Evolutionary conservation across 1,284 basidiomycete genomes (phyloP).

Genomic region (Microbotryomycetes sp.): DNA sequence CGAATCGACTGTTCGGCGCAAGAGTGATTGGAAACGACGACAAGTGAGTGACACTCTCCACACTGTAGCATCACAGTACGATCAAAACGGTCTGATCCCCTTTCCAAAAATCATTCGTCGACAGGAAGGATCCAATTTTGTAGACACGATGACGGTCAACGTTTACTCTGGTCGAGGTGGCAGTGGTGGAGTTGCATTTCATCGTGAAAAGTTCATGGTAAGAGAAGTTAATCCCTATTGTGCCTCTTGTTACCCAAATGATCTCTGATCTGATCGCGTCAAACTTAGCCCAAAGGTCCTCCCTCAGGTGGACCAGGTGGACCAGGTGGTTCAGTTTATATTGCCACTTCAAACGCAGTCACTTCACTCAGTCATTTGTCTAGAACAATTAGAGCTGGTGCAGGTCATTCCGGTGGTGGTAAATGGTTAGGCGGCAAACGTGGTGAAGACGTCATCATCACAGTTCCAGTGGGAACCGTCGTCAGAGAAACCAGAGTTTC

Average conservation of each 20-base stretch:
- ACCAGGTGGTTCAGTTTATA: conserved; percentile 75
- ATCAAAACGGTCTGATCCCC: background rate
- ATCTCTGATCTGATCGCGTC: background rate
- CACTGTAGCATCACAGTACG: background rate
- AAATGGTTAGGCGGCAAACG: conserved; percentile 75
- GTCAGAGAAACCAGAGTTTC: conserved; percentile 61
- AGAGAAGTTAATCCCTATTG: conserved; percentile 76
- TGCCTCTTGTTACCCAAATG: conserved; percentile 36
- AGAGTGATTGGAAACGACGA: conserved; percentile 30
- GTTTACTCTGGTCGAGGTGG: conserved; percentile 21
- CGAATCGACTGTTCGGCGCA: no score
- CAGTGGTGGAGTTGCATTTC: conserved; percentile 25
- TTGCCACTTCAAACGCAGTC: conserved; percentile 65
- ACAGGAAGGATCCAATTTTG: conserved; percentile 32
- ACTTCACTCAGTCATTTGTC: conserved; percentile 69
- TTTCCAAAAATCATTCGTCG: no score
- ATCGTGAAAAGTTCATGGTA: conserved; percentile 46
- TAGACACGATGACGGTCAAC: conserved; percentile 18
- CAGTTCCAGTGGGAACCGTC: conserved; percentile 81
- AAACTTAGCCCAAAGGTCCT: conserved; percentile 59
- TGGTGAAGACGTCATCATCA: conserved; percentile 63
- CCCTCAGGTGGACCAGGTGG: conserved; percentile 88
- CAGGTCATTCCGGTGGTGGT: conserved; percentile 68
- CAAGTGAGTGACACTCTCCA: background rate
- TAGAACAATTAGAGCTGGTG: conserved; percentile 58